These are phyloP conservation scores for Butyriboletus loyo DNA, from an alignment of 768 basidiomycete genomes.

Conservation along the genomic window DNA sequence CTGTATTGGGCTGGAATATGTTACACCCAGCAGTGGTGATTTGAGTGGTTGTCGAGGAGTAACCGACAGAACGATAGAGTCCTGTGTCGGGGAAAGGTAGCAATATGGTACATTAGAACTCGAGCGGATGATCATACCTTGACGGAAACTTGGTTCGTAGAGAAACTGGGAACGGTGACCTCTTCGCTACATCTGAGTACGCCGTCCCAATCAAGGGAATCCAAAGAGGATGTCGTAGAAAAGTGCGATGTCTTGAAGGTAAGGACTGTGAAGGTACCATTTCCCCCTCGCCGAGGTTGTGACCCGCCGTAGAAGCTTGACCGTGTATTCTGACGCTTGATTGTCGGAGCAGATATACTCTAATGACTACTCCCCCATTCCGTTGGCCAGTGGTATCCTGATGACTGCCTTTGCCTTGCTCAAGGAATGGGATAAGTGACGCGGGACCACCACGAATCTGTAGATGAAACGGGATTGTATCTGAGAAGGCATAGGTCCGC, in stretches of 20 bases:
- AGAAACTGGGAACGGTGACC: slow-evolving; percentile 45
- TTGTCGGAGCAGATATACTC: slow-evolving; percentile 55
- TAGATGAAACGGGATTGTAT: slow-evolving; percentile 63
- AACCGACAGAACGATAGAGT: slow-evolving; percentile 53
- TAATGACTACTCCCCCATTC: slow-evolving; percentile 31
- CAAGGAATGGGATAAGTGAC: slow-evolving; percentile 47
- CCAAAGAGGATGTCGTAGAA: slow-evolving; percentile 22
- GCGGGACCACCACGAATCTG: slow-evolving; percentile 50
- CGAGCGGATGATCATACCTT: slow-evolving; percentile 38
- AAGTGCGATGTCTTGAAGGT: slow-evolving; percentile 6
- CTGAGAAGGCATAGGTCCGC: slow-evolving; percentile 50
- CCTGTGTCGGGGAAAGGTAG: slow-evolving; percentile 35
- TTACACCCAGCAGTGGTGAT: slow-evolving; percentile 35
- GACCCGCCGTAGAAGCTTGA: slow-evolving; percentile 3
- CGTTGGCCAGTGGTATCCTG: neutral
- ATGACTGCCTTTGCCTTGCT: slow-evolving; percentile 8
- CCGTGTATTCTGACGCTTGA: slow-evolving; percentile 34
- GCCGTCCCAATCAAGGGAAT: slow-evolving; percentile 62
- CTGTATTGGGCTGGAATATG: slow-evolving; percentile 50
- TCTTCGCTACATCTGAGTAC: slow-evolving; percentile 40
- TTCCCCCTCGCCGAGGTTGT: slow-evolving; percentile 47
- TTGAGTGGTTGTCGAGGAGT: slow-evolving; percentile 39
- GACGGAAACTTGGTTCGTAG: slow-evolving; percentile 42
- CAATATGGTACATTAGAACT: neutral
- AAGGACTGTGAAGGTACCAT: slow-evolving; percentile 45